phyloP scores from a whole-genome alignment of 345 rosid species.

The Capsella bursapastoris region DNA sequence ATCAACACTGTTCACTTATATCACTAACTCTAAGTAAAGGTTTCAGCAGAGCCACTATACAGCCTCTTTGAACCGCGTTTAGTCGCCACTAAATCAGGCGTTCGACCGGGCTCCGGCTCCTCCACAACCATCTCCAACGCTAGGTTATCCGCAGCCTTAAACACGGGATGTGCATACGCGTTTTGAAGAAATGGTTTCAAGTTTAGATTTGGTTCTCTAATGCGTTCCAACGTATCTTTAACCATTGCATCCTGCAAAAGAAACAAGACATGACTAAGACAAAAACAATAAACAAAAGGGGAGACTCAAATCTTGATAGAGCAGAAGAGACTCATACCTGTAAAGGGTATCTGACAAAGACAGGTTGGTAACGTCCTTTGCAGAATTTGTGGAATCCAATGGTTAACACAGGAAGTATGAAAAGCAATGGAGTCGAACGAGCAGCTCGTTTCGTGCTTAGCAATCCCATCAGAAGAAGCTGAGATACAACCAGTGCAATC shows the following conservation, averaged over 20 bases:
- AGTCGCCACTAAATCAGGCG: conserved; percentile 65
- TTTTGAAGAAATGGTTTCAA: conserved; percentile 73
- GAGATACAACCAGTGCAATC: conserved; percentile 72
- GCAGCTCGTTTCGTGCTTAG: conserved; percentile 85
- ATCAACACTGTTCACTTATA: background rate
- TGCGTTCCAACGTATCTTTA: conserved; percentile 86
- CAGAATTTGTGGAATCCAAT: conserved; percentile 84
- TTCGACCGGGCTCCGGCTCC: conserved; percentile 46
- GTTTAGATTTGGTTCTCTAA: conserved; percentile 78
- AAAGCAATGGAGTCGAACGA: conserved; percentile 91
- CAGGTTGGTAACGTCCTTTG: conserved; percentile 82
- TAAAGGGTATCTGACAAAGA: conserved; percentile 77
- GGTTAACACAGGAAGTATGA: conserved; percentile 77
- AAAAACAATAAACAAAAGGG: background rate
- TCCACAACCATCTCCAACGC: conserved; percentile 47
- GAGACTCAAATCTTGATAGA: background rate
- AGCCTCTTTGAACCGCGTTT: conserved; percentile 62
- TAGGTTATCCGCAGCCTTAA: conserved; percentile 58
- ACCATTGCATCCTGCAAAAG: conserved; percentile 80
- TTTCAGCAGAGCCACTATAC: conserved; percentile 49
- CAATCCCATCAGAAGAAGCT: conserved; percentile 78
- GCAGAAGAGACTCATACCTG: conserved; percentile 55
- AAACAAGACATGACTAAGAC: background rate
- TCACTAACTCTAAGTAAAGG: background rate
- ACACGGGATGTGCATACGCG: conserved; percentile 78